Evolutionary conservation across 495 filamentous ascomycete genomes (phyloP), one percentile per base, ranked within the genome.

Genomic region (Beverwykella pulmonaria): DNA sequence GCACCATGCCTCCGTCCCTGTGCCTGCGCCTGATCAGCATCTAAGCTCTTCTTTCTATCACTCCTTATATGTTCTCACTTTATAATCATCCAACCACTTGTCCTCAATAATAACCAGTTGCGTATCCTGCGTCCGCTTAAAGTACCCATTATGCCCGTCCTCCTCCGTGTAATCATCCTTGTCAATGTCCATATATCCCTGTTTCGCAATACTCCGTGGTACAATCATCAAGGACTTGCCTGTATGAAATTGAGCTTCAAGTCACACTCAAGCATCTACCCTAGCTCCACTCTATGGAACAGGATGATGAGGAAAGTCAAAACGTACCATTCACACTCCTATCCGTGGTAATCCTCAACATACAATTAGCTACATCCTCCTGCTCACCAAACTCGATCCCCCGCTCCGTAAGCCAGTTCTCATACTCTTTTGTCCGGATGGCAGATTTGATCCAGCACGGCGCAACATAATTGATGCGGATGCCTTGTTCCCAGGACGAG

Each of bases 81-180:
- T 55, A n/a, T 55, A 55, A 36, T 55, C 52, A 29, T 55, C 52
- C 15, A 55, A 29, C 52, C 52, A 55, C 52, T 55, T 55, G n/a
- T 55, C 52, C 27, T 55, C 52, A 36, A 55, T 55, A 36, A 55
- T 55, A 2, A 30, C 26, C 9, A 55, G 19, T 26, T 55, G 52
- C 5, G 52, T 55, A 8, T 55, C 52, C 29, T 55, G 52, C 52
- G 52, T 55, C 10, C 27, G 20, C 52, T 55, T 30, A 36, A 55
- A 55, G 26, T 55, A 55, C 2, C 30, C 52, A 9, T n/a, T 44
- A n/a, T 44, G 39, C 2, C 39, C 39, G 17, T 44, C 39, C 4
- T 55, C 30, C n/a, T 55, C 52, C 3, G 29, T 36, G n/a, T 36
- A 55, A n/a, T 55, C 52, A n/a, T 55, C 52, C 27, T 55, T 55